These are phyloP conservation scores for Nemophila menziesii DNA, from an alignment of 257 asterid species.

Conservation along the genomic window DNA sequence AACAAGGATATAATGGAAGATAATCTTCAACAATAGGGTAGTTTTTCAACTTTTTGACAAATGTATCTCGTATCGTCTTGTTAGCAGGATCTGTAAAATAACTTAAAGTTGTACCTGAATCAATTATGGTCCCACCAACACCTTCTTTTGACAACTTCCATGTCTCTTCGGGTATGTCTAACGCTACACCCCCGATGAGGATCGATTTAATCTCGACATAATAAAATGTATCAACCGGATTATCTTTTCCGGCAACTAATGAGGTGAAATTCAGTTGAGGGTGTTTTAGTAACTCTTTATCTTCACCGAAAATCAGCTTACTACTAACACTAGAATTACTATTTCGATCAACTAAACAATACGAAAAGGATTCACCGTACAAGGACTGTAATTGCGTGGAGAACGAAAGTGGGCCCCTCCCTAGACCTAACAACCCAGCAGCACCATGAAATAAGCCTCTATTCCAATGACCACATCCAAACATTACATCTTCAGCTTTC, in stretches of 20 bases:
- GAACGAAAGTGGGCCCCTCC: slow-evolving; percentile 72
- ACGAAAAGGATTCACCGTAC: slow-evolving; percentile 71
- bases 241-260: slow-evolving; percentile 38
- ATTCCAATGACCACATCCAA: slow-evolving; percentile 97
- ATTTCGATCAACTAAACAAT: slow-evolving; percentile 75
- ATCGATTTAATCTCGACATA: slow-evolving; percentile 58
- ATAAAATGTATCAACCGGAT: slow-evolving; percentile 64
- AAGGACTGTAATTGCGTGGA: slow-evolving; percentile 65
- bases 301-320: slow-evolving; percentile 80
- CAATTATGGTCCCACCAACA: slow-evolving; percentile 70
- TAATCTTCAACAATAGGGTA: slow-evolving; percentile 48
- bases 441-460: slow-evolving; percentile 91
- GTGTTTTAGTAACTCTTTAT: slow-evolving; percentile 29
- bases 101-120: slow-evolving; percentile 79
- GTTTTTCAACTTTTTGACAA: slow-evolving; percentile 32
- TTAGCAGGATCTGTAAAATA: slow-evolving; percentile 79
- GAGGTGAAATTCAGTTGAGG: slow-evolving; percentile 63
- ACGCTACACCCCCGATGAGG: slow-evolving; percentile 57
- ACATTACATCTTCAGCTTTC: slow-evolving; percentile 71
- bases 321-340: slow-evolving; percentile 69
- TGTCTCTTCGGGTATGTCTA: slow-evolving; percentile 47
- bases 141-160: slow-evolving; percentile 51
- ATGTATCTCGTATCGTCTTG: slow-evolving; percentile 47
- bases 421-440: slow-evolving; percentile 77
- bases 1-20: slow-evolving; percentile 73